These are phyloP conservation scores for Alternaria infectoria DNA, from an alignment of 2,329 filamentous ascomycete species.

Conservation along the genomic window DNA sequence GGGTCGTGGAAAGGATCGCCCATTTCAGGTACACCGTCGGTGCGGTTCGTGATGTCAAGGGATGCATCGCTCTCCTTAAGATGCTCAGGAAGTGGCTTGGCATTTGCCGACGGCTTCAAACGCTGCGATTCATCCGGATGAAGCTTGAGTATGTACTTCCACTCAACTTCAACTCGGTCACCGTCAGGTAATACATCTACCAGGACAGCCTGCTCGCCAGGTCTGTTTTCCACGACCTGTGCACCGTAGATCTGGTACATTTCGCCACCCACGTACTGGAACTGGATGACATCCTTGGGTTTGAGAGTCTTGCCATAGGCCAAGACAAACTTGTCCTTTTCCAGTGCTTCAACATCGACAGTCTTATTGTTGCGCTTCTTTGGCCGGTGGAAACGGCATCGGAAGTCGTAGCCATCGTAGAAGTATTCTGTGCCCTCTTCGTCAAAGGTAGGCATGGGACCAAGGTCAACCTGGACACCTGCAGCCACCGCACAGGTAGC, in stretches of 20 bases:
- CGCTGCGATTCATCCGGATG: slow-evolving; percentile 73
- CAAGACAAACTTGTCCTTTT: slow-evolving; percentile 71
- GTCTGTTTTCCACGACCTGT: slow-evolving; percentile 81
- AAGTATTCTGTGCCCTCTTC: slow-evolving; percentile 93
- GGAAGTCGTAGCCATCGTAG: slow-evolving; percentile 89
- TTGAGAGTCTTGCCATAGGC: slow-evolving; percentile 72
- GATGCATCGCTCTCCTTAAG: slow-evolving; percentile 56
- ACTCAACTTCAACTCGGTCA: slow-evolving; percentile 78
- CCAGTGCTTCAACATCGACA: slow-evolving; percentile 70
- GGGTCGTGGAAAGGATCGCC: slow-evolving; percentile 56
- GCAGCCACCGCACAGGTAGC: slow-evolving; percentile 92
- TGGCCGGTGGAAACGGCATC: slow-evolving; percentile 89
- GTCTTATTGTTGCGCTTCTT: slow-evolving; percentile 88
- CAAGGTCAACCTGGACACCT: slow-evolving; percentile 88
- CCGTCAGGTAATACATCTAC: slow-evolving; percentile 84
- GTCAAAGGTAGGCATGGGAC: slow-evolving; percentile 82
- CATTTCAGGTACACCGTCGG: slow-evolving; percentile 57
- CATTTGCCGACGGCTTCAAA: slow-evolving; percentile 75
- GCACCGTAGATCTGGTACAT: slow-evolving; percentile 93
- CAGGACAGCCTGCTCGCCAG: slow-evolving; percentile 75
- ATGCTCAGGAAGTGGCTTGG: slow-evolving; percentile 70
- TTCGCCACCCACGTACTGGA: slow-evolving; percentile 76
- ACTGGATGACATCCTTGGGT: slow-evolving; percentile 79
- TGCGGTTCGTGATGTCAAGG: slow-evolving; percentile 53
- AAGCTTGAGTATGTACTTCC: slow-evolving; percentile 81